Base-by-base conservation (phyloP, 805 yeast species). In the Lipomyces kockii region DNA sequence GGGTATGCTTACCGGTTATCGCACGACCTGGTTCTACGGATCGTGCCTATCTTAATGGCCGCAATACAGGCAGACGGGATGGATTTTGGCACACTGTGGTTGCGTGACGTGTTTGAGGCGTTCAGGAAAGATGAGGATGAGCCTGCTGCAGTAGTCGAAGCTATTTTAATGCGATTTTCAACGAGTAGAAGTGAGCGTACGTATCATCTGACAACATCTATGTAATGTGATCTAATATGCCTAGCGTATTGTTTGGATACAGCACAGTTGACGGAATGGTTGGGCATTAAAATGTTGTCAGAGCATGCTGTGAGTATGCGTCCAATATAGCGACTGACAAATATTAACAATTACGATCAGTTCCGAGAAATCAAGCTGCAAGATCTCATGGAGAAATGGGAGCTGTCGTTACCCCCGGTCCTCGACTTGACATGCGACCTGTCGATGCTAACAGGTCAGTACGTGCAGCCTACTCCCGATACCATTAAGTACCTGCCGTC, bases 341-440 rank as follows among this genome's bases (percentile, higher is more conserved):
- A 56, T 20, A 14, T 11, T 43, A 43, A 43, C 49, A n/a, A n/a
- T 43, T n/a, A 7, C 29, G 20, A 29, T 12, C 17, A 64, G 67
- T 17, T 49, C 53, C 53, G 29, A 8, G 66, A 59, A 25, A 34
- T 60, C 46, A 52, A 54, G 32, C 56, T 63, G n/a, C 39, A 52
- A 1, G 61, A 52, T 22, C 78, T 81, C 56, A 17, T 60, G 22
- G 35, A 46, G 3, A 58, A 53, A 29, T 80, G 83, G 83, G 58
- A 51, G 11, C 65, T 62, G 7, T 72, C 75, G 32, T 64, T 76
- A 86, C 92, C 72, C n/a, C 60, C 64, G 2, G 12, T 73, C 73
- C 87, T 67, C 14, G 83, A 84, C 62, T 85, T 93, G 87, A 85
- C 87, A 72, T 80, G 90, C 17, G 88, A 87, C 65, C 70, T 89